Base-by-base conservation (phyloP, 163 green algal species). In the Chloromonas sp. region DNA sequence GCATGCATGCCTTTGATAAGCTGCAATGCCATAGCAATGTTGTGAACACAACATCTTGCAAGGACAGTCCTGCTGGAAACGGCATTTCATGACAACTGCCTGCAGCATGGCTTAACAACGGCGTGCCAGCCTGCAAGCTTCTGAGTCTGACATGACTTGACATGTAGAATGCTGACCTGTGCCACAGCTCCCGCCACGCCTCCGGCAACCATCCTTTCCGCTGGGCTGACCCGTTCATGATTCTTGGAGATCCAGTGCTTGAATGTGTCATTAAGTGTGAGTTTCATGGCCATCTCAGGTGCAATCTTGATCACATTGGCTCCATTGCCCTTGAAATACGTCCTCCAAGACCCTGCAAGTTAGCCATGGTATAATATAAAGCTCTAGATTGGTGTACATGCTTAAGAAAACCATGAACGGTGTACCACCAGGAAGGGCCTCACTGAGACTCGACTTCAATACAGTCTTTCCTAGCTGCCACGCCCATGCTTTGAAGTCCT, bases 261-360 rank as follows among this genome's bases (percentile, higher is more conserved):
- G n/a, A 88, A 59, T 59, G 66, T 79, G 79, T 98, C 96, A 85
- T 97, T 98, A n/a, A 95, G 84, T 0, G 92, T 94, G 1, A 98
- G 91, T 87, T 97, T 98, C 13, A 98, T 92, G 0, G 92, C 94
- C 13, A 95, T 98, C 85, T 98, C 96, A 0, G 96, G 96, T 60
- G 93, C 95, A 82, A 98, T 98, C 86, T 98, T 98, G 1, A 98
- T 70, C 8, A 96, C 95, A 84, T 98, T 98, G 13, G 95, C 93
- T 36, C 95, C 96, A 85, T 98, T 98, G 78, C 96, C 96, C 58
- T 92, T 92, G 89, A 98, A 98, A 70, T 95, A 98, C 0, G 94
- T 88, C 0, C 88, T 83, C 0, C 96, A 60, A 1, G 90, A 93
- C 61, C 94, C 94, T 96, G 90, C 57, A 82, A 15, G 61, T 15